Evolutionary conservation across 1,284 basidiomycete species (phyloP).

Genomic region (Marasmius sp.): DNA sequence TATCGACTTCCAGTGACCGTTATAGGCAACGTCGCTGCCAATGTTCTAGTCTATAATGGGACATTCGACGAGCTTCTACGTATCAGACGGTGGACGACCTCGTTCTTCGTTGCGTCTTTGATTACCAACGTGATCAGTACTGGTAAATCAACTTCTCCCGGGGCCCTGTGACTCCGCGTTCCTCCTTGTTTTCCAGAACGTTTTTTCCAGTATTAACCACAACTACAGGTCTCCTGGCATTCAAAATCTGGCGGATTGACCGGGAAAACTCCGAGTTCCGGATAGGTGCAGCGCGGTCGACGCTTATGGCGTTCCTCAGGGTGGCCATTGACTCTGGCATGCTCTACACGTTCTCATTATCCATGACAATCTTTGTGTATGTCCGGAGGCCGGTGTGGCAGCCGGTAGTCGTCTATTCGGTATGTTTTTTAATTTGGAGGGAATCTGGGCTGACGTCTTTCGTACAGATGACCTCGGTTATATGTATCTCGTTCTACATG

Average conservation of each 20-base stretch:
- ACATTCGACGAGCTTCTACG: no score
- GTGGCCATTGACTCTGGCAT: conserved; percentile 4
- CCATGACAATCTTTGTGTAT: neutral
- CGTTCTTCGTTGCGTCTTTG: no score
- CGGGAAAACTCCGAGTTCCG: neutral
- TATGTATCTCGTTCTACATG: neutral
- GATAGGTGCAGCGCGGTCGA: neutral
- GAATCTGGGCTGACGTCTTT: neutral
- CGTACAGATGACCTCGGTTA: neutral
- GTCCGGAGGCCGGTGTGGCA: neutral
- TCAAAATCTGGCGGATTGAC: conserved; percentile 3
- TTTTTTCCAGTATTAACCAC: neutral
- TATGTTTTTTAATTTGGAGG: neutral
- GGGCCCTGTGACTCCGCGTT: no score
- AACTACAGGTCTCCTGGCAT: conserved; percentile 1
- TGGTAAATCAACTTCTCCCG: no score
- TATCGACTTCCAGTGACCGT: no score
- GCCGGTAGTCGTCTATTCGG: neutral
- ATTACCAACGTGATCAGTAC: no score
- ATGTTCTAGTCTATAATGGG: no score
- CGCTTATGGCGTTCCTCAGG: neutral
- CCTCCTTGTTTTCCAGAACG: no score
- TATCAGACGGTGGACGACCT: no score
- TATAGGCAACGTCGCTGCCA: no score
- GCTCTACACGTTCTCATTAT: neutral